Evolutionary conservation across 2,329 filamentous ascomycete genomes (phyloP).

Genomic region (Cladobotryum mycophilum): DNA sequence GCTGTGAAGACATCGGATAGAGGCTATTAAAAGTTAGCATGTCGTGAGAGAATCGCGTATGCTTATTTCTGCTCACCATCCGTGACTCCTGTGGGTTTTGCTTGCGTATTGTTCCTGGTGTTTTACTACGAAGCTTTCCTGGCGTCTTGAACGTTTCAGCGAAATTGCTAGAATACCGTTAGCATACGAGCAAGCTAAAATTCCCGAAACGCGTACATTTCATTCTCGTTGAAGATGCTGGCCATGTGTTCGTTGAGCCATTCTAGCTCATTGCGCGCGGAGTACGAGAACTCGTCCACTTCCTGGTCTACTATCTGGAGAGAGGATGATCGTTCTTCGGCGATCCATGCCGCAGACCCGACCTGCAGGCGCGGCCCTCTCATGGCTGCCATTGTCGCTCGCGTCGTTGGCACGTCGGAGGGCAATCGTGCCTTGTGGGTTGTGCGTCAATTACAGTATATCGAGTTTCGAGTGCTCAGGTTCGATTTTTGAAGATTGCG

Average conservation of each 20-base stretch:
- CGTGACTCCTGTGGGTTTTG: slow-evolving; percentile 50
- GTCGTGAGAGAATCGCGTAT: neutral
- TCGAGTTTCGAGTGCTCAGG: no score
- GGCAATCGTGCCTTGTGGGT: neutral
- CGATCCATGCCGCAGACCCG: slow-evolving; percentile 79
- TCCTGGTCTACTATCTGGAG: slow-evolving; percentile 71
- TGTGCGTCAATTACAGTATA: neutral
- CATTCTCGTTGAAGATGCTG: slow-evolving; percentile 80
- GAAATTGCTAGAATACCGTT: slow-evolving; percentile 59
- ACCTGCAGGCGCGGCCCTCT: slow-evolving; percentile 59
- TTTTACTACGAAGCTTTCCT: slow-evolving; percentile 75
- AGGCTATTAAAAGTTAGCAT: slow-evolving; percentile 40
- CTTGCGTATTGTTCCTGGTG: slow-evolving; percentile 65
- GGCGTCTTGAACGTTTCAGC: slow-evolving; percentile 95
- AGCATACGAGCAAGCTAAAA: slow-evolving; percentile 6
- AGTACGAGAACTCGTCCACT: slow-evolving; percentile 87
- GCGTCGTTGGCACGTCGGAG: neutral
- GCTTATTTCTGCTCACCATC: slow-evolving; percentile 46
- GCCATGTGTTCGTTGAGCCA: slow-evolving; percentile 99
- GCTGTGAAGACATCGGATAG: slow-evolving; percentile 54
- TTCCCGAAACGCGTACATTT: slow-evolving; percentile 55
- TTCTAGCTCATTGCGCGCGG: slow-evolving; percentile 87
- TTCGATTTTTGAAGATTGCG: no score
- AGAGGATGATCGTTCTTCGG: slow-evolving; percentile 74
- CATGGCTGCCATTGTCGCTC: slow-evolving; percentile 36